Evolutionary conservation across 148 eudicot species (phyloP).

Genomic region (Camellia sinensis): DNA sequence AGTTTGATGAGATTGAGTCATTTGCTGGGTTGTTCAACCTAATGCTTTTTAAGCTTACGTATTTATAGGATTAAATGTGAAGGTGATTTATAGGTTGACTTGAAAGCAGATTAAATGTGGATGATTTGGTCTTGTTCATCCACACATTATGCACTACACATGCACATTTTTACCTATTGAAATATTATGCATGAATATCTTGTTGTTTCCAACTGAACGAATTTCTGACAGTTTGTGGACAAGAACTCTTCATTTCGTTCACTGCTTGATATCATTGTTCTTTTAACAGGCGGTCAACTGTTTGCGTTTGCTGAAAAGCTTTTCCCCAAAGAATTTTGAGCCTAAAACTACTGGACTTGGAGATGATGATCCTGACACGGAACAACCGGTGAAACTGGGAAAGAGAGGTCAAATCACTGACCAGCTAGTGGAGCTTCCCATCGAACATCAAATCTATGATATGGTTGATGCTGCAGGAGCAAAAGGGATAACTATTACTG

Average conservation of each 20-base stretch:
- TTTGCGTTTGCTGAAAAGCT: constrained; percentile 71
- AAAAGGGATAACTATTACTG: constrained; percentile 71
- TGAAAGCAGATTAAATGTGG: too few species aligned
- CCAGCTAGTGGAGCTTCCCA: constrained; percentile 90
- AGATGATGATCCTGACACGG: constrained; percentile 44
- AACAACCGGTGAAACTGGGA: constrained; percentile 38
- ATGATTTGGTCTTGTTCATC: neutral
- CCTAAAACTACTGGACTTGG: constrained; percentile 48
- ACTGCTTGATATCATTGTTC: constrained; percentile 16
- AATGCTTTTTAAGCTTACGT: neutral
- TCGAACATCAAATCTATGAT: constrained; percentile 85
- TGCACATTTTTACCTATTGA: neutral
- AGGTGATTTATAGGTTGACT: neutral
- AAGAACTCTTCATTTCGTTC: neutral
- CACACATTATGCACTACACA: neutral
- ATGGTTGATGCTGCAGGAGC: constrained; percentile 82
- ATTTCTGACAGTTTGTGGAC: neutral
- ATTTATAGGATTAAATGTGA: neutral
- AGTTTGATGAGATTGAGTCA: too few species aligned
- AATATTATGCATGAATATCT: neutral
- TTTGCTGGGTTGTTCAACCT: too few species aligned
- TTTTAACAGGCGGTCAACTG: constrained; percentile 67
- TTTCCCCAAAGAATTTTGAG: constrained; percentile 69
- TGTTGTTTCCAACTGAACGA: neutral
- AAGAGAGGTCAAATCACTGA: constrained; percentile 66